These are phyloP conservation scores for Populus pruinosa DNA, from an alignment of 345 rosid genomes.

Conservation along the genomic window DNA sequence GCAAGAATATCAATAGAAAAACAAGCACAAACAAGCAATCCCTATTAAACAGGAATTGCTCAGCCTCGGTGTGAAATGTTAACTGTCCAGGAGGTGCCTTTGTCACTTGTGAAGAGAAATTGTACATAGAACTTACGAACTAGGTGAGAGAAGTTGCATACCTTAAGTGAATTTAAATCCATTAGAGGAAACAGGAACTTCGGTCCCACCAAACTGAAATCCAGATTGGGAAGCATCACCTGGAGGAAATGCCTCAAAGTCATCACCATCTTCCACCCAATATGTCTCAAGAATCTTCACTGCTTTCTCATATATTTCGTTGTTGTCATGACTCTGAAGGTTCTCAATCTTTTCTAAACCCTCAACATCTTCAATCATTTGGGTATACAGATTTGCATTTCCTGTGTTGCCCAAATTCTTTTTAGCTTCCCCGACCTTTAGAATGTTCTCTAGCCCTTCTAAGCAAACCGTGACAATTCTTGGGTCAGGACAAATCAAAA, in stretches of 20 bases:
- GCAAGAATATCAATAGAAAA: background rate
- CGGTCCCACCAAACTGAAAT: constrained; percentile 16
- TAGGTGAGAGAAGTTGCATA: background rate
- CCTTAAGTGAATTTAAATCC: constrained; percentile 21
- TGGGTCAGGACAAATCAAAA: constrained; percentile 23
- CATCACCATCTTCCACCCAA: constrained; percentile 20
- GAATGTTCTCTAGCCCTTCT: constrained; percentile 28
- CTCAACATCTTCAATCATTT: constrained; percentile 25
- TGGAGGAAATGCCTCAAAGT: constrained; percentile 1
- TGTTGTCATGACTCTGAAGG: constrained; percentile 26
- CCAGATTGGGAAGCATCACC: constrained; percentile 18
- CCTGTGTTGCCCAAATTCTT: constrained; percentile 20
- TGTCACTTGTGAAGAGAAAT: background rate
- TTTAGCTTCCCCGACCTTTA: constrained; percentile 28
- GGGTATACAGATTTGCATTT: constrained; percentile 13
- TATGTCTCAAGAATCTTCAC: constrained; percentile 24
- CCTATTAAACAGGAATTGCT: background rate
- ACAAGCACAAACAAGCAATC: background rate
- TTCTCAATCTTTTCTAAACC: constrained; percentile 24
- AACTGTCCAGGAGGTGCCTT: background rate
- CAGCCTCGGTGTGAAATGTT: background rate
- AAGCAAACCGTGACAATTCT: constrained; percentile 22
- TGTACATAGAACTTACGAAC: background rate
- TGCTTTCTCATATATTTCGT: constrained; percentile 27
- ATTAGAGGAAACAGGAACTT: constrained; percentile 10